Percentiles rank a stretch among this genome's conserved stretches.
Evolutionary conservation across 2,329 filamentous ascomycete species (phyloP).

Genomic region (Chrysoporthe puriensis): DNA sequence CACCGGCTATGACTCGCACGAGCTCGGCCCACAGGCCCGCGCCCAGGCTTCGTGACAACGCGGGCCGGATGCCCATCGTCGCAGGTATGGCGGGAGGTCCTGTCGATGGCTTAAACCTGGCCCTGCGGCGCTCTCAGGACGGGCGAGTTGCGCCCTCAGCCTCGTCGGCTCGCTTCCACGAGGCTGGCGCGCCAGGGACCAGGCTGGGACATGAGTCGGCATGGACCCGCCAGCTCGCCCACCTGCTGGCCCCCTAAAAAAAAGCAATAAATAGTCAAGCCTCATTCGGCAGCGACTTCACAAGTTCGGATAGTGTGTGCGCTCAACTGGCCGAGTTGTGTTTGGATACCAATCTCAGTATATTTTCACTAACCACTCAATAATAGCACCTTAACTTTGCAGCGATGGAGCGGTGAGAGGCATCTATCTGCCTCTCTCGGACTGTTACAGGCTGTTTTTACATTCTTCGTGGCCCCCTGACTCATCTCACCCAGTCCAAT

Average conservation of each 20-base stretch:
- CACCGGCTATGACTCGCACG: neutral
- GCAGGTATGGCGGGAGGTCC: neutral
- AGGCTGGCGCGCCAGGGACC: neutral
- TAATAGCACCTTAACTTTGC: neutral
- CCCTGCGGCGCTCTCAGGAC: neutral
- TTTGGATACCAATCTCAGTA: too few relatives aligned
- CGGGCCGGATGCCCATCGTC: neutral
- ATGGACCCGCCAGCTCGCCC: too few relatives aligned
- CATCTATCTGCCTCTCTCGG: too few relatives aligned
- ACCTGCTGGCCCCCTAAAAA: too few relatives aligned
- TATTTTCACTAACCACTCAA: too few relatives aligned
- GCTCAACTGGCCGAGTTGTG: too few relatives aligned
- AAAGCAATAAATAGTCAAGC: too few relatives aligned
- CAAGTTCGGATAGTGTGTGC: too few relatives aligned
- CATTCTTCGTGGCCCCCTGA: too few relatives aligned
- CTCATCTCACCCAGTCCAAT: too few relatives aligned
- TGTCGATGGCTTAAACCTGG: neutral
- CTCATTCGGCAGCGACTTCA: too few relatives aligned
- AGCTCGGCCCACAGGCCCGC: neutral
- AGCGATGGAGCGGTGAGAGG: neutral
- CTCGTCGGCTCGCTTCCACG: conserved; percentile 10
- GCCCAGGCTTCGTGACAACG: neutral
- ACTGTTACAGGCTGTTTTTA: too few relatives aligned
- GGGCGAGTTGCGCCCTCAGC: neutral
- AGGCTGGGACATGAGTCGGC: conserved; percentile 2